These are phyloP conservation scores for Ogataea haglerorum DNA, from an alignment of 805 yeast genomes.

Conservation along the genomic window DNA sequence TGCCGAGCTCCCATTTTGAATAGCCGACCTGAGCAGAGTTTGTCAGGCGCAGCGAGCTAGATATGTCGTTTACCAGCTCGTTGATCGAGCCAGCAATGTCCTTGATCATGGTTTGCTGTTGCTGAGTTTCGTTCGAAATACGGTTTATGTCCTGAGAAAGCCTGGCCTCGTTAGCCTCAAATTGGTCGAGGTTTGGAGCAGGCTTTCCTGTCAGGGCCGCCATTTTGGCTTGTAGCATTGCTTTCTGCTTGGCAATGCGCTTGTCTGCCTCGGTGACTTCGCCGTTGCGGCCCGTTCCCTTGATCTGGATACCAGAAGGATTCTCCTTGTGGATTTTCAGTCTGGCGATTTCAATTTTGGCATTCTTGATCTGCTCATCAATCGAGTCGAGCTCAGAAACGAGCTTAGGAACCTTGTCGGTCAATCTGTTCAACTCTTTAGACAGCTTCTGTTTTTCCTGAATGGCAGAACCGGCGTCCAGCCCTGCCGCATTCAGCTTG, in stretches of 20 bases:
- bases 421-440: conserved; percentile 55
- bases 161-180: conserved; percentile 52
- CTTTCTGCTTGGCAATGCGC: conserved; percentile 75
- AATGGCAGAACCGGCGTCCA: conserved; percentile 33
- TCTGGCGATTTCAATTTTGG: conserved; percentile 64
- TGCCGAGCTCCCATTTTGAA: conserved; percentile 77
- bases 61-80: conserved; percentile 46
- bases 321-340: conserved; percentile 52
- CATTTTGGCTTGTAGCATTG: conserved; percentile 79
- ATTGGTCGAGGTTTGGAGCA: conserved; percentile 40
- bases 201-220: conserved; percentile 86
- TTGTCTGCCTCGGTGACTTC: conserved; percentile 80
- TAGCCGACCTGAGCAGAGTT: conserved; percentile 44
- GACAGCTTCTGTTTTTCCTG: conserved; percentile 50
- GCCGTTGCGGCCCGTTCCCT: conserved; percentile 87
- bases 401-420: conserved; percentile 70
- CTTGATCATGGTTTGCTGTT: conserved; percentile 56
- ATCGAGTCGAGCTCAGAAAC: conserved; percentile 58
- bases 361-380: conserved; percentile 64
- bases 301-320: conserved; percentile 62
- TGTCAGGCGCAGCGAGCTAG: conserved; percentile 29
- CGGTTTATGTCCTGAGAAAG: conserved; percentile 50
- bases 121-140: conserved; percentile 51
- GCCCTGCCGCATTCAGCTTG: conserved; percentile 30
- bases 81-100: conserved; percentile 73